Evolutionary conservation across 2,329 filamentous ascomycete species (phyloP), one percentile per base, ranked within the genome.

Genomic region (Trichoderma cornu-damae): DNA sequence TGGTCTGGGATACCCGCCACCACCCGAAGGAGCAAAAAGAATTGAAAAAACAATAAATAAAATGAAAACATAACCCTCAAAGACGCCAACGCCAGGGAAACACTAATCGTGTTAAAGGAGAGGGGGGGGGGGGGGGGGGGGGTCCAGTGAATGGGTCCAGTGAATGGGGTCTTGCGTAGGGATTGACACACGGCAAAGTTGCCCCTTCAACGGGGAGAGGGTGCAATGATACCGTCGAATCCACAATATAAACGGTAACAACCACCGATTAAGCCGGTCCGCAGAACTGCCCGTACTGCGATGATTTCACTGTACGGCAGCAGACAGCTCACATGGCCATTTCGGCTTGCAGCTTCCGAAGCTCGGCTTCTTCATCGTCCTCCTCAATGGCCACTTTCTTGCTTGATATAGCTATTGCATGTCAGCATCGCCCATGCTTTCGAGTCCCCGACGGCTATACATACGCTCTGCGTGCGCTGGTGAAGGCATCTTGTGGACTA

Each of bases 341-440:
- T 75, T 96, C 93, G 34, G 90, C 92, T 72, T 96, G 91, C 65
- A 99, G 75, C 76, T 94, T 96, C 73, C 88, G 84, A 69, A 97
- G 79, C 77, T 97, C 93, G 67, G 87, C 93, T 73, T 97, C 93
- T 70, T 97, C 94, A 80, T 97, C 93, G 72, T 96, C 92, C 72
- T 96, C 90, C 69, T 88, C 85, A 64, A 69, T 71, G 60, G 76
- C 74, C 64, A 83, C 65, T 57, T 66, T 68, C 65, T 67, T 70
- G 62, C 55, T 67, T 30, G 70, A 66, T 26, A 72, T 61, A 54
- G 68, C 72, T 73, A 48, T 46, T 42, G 16, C 22, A 14, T 28
- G 53, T 66, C 43, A 64, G 58, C 44, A 47, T 12, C 16, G 26
- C 1, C 16, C 11, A 30, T 9, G 22, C 7, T 3, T 35, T 14